Evolutionary conservation across 2,329 filamentous ascomycete genomes (phyloP).

Genomic region (Shiraia bambusicola): DNA sequence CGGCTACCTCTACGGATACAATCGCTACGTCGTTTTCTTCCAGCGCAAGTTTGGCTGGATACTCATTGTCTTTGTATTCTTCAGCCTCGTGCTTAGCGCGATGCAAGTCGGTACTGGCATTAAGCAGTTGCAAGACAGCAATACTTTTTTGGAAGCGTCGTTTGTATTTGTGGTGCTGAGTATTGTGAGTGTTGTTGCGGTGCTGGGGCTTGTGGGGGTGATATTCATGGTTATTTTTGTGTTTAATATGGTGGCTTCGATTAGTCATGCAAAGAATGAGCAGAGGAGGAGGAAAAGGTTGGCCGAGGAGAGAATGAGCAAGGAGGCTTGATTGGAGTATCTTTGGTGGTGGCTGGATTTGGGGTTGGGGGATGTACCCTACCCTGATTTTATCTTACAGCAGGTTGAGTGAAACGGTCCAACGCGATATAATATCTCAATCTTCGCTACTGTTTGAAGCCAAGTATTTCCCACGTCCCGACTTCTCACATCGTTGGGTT

Average conservation of each 20-base stretch:
- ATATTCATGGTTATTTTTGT: slow-evolving; percentile 38
- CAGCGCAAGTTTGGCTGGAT: slow-evolving; percentile 43
- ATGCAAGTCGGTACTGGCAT: slow-evolving; percentile 43
- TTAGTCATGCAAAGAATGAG: slow-evolving; percentile 37
- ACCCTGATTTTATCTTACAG: too few relatives aligned
- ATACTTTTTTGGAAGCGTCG: slow-evolving; percentile 26
- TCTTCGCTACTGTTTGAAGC: too few relatives aligned
- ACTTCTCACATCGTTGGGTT: too few relatives aligned
- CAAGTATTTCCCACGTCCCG: too few relatives aligned
- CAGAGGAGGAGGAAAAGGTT: slow-evolving; percentile 34
- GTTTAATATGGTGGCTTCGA: slow-evolving; percentile 41
- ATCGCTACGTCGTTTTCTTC: slow-evolving; percentile 44
- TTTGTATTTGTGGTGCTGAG: slow-evolving; percentile 42
- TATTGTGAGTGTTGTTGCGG: slow-evolving; percentile 34
- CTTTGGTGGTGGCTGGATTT: too few relatives aligned
- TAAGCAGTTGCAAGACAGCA: slow-evolving; percentile 22
- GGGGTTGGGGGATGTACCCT: too few relatives aligned
- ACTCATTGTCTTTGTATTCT: slow-evolving; percentile 42
- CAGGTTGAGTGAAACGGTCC: too few relatives aligned
- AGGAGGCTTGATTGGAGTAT: slow-evolving; percentile 5
- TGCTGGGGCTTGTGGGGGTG: slow-evolving; percentile 27
- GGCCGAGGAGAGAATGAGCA: slow-evolving; percentile 7
- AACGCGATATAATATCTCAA: too few relatives aligned
- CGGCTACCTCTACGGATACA: slow-evolving; percentile 44
- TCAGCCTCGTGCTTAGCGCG: slow-evolving; percentile 39